Base-by-base conservation (phyloP, 139 green algal species). In the Picochlorum sp. region DNA sequence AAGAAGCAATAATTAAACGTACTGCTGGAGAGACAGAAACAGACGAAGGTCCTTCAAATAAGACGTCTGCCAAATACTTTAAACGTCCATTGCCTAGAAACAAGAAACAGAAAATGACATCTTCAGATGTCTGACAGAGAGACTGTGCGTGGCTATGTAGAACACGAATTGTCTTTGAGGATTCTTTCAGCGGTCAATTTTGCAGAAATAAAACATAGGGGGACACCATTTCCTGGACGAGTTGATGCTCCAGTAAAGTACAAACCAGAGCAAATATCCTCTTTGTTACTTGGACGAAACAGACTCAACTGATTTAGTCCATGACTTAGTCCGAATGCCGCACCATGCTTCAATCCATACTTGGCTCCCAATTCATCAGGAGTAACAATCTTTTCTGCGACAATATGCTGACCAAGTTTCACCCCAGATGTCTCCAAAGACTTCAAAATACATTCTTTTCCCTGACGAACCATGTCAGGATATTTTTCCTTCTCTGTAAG, bases 211-310 rank as follows among this genome's bases (percentile, higher is more conserved):
- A 91, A 75, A 14, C 85, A 81, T 36, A 94, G 67, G 5, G 87
- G 87, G 44, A 95, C 85, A 14, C 87, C 87, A 61, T 95, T 94
- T 31, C 87, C 87, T 2, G 87, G 87, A 13, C 84, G 70, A 1
- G 76, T 81, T 41, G 67, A 83, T 8, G 86, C 84, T 1, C 86
- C 86, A 12, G 82, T 70, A 35, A 86, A 82, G 67, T 89, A 91
- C 50, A 95, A 64, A 0, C 87, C 85, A 7, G 54, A 18, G 18
- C 87, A 32, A 47, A 63, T 43, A 7, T 29, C 3, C 45, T 83
- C 69, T 59, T 78, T 70, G 12, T 59, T 68, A 24, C 31, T 28
- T 4, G 66, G 66, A 44, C 66, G 60, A 35, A 95, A 81, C 3
- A 79, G n/a, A 2, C 75, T 73, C 22, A 95, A 77, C 72, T 95